phyloP scores from a whole-genome alignment of 2,329 filamentous ascomycete genomes.

The Hypoxylon sp. region DNA sequence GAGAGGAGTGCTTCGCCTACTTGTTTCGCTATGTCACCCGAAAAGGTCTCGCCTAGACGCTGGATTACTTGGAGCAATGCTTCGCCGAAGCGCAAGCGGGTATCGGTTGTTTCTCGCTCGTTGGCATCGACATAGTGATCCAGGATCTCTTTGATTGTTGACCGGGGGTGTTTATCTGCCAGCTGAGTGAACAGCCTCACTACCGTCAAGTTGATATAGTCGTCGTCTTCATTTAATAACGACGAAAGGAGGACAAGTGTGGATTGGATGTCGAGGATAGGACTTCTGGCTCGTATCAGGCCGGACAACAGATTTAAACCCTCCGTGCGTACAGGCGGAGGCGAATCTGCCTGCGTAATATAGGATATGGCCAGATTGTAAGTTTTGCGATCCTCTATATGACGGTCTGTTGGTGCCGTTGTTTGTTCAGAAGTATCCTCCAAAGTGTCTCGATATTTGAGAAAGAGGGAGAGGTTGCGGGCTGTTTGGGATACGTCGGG shows the following conservation, averaged over 20 bases:
- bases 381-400: conserved; percentile 72
- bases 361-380: conserved; percentile 76
- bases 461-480: conserved; percentile 68
- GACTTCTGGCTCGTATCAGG: conserved; percentile 68
- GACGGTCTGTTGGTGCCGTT: conserved; percentile 61
- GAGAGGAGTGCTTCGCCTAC: conserved; percentile 73
- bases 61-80: conserved; percentile 76
- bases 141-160: conserved; percentile 73
- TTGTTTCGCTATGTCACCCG: conserved; percentile 65
- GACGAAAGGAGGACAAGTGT: conserved; percentile 74
- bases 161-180: conserved; percentile 72
- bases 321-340: conserved; percentile 76
- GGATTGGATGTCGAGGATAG: conserved; percentile 76
- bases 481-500: conserved; percentile 67
- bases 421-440: conserved; percentile 60
- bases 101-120: conserved; percentile 72
- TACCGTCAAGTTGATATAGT: conserved; percentile 79
- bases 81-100: conserved; percentile 78
- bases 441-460: conserved; percentile 69
- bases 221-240: conserved; percentile 75
- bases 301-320: conserved; percentile 72
- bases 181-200: conserved; percentile 76
- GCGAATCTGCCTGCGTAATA: conserved; percentile 72
- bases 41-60: conserved; percentile 69
- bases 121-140: conserved; percentile 77